Evolutionary conservation across 2,329 filamentous ascomycete species (phyloP), one percentile per base, ranked within the genome.

Genomic region (Apiospora aurea): DNA sequence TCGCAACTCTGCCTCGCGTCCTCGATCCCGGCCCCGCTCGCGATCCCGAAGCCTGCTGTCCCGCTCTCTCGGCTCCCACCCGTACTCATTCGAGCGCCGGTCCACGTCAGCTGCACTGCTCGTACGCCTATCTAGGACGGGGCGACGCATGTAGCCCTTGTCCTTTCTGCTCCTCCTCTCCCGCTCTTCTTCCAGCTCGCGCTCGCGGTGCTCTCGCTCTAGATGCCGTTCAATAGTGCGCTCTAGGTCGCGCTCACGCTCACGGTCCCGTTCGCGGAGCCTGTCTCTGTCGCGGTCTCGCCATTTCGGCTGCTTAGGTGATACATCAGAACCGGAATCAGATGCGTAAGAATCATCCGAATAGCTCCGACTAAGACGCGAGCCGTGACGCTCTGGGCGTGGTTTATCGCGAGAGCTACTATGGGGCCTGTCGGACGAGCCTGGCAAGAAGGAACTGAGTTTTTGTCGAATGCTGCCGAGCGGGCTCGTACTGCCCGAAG

Each of bases 41-140:
- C 77, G 71, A 44, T 78, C 77, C 44, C 76, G 41, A 10, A 46
- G 6, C 41, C 43, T 44, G 41, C 66, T 44, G 41, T 68, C 66
- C n/a, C 73, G 67, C 24, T 73, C 73, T 21, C 73, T 75, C 13
- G 73, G 70, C 69, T 79, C 78, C 76, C 77, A 78, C 10, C 71
- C 44, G 21, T 70, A 72, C 13, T 79, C 78, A 67, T 77, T 75
- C n/a, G 71, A 71, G 26, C 76, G 74, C 44, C 78, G 73, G 38
- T 79, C 79, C 14, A 76, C 66, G 69, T 81, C 79, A 4, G 77
- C 74, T 43, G 80, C 79, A 67, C 79, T 81, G 67, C 79, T 80
- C 2, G 79, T 77, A 69, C 79, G 75, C 53, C 78, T 75, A n/a
- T 72, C 74, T 38, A 74, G 41, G 7, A 69, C 69, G 16, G 79